phyloP scores from a whole-genome alignment of 805 yeast species.

The Saccharomyces cerevisiae region DNA sequence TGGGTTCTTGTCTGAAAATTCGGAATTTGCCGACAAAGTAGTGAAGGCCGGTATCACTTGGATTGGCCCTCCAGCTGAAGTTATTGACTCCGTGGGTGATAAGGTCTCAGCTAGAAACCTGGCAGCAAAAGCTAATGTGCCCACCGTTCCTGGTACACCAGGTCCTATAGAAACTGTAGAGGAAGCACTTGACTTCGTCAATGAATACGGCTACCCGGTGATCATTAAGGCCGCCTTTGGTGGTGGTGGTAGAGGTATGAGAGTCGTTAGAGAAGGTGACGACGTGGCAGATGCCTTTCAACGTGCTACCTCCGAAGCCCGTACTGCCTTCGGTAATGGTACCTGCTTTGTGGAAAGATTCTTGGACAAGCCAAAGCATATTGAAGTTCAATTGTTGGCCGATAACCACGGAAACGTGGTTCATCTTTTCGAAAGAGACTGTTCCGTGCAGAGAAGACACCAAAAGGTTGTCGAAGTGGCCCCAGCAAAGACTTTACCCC shows the following conservation, averaged over 20 bases:
- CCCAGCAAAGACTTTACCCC: conserved; percentile 84
- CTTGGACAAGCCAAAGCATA: conserved; percentile 89
- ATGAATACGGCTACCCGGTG: conserved; percentile 82
- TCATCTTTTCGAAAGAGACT: conserved; percentile 92
- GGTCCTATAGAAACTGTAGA: conserved; percentile 79
- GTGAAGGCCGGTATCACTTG: conserved; percentile 84
- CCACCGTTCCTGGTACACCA: conserved; percentile 93
- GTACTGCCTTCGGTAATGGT: conserved; percentile 93
- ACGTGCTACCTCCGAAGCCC: conserved; percentile 89
- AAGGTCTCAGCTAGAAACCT: conserved; percentile 85
- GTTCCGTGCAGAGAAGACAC: conserved; percentile 97
- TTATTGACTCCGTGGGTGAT: conserved; percentile 91
- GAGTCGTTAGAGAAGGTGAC: conserved; percentile 94
- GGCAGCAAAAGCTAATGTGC: conserved; percentile 72
- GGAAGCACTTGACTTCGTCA: conserved; percentile 72
- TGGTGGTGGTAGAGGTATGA: conserved; percentile 99
- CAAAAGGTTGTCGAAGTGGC: conserved; percentile 97
- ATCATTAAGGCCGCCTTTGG: conserved; percentile 97
- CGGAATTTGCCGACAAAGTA: conserved; percentile 86
- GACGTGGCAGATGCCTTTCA: conserved; percentile 80
- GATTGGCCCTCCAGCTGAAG: conserved; percentile 84
- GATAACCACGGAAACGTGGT: conserved; percentile 89
- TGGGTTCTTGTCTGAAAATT: conserved; percentile 81
- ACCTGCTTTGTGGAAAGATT: conserved; percentile 94
- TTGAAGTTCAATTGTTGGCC: conserved; percentile 90